Conservation (phyloP, 2,329 filamentous ascomycete species). For the Aspergillus floridensis region DNA sequence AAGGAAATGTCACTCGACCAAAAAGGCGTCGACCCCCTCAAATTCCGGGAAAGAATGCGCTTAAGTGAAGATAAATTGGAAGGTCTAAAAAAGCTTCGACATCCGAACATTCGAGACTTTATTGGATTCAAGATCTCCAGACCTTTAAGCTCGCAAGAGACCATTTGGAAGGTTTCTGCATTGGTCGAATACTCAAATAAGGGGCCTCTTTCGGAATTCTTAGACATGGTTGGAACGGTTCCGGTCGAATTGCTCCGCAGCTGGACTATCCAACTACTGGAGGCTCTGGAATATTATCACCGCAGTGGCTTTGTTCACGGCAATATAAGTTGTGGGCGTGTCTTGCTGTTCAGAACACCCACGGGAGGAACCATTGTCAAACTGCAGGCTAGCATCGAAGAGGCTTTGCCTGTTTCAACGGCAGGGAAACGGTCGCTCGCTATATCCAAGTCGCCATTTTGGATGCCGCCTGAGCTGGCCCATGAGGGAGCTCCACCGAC, state of each 20-base stretch:
- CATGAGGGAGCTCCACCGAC: constrained; percentile 55
- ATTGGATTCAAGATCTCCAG: constrained; percentile 78
- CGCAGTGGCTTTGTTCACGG: constrained; percentile 80
- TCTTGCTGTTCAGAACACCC: constrained; percentile 69
- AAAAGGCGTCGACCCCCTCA: constrained; percentile 56
- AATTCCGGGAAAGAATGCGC: constrained; percentile 74
- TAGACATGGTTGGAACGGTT: constrained; percentile 74
- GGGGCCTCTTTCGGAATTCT: constrained; percentile 75
- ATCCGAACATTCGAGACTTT: constrained; percentile 74
- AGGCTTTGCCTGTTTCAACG: constrained; percentile 51
- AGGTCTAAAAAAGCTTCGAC: constrained; percentile 68
- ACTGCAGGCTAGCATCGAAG: constrained; percentile 48
- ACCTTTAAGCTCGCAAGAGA: constrained; percentile 34
- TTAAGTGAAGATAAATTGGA: constrained; percentile 74
- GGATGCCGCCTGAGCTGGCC: constrained; percentile 75
- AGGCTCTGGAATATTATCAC: constrained; percentile 84
- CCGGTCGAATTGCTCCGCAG: constrained; percentile 73
- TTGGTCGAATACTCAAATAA: constrained; percentile 76
- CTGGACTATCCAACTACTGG: constrained; percentile 89
- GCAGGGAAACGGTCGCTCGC: constrained; percentile 32
- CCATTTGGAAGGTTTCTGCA: constrained; percentile 69
- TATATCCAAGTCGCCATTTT: constrained; percentile 74
- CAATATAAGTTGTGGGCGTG: constrained; percentile 74
- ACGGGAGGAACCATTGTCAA: constrained; percentile 68
- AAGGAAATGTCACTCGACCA: constrained; percentile 67